Percentiles rank a stretch among this genome's conserved stretches.
These are phyloP conservation scores for Fusarium irregulare DNA, from an alignment of 2,329 filamentous ascomycete species.

Conservation along the genomic window DNA sequence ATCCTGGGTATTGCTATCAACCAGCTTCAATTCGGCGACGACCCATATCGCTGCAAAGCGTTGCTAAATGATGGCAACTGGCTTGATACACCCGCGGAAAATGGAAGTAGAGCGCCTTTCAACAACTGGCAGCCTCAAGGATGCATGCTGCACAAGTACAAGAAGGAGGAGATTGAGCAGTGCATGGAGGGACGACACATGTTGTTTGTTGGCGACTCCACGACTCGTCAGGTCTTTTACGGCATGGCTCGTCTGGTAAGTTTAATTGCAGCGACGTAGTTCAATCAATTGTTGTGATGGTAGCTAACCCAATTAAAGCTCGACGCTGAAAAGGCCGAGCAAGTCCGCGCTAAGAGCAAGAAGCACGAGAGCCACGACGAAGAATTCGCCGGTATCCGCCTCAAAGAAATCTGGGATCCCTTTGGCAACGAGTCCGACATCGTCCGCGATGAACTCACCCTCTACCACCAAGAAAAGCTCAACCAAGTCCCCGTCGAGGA, in stretches of 20 bases:
- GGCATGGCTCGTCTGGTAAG: conserved; percentile 52
- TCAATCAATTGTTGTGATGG: neutral
- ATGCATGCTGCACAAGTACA: conserved; percentile 69
- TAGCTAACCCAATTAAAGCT: conserved; percentile 29
- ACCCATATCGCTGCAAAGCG: conserved; percentile 65
- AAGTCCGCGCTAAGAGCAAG: conserved; percentile 18
- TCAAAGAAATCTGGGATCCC: conserved; percentile 69
- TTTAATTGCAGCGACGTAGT: neutral
- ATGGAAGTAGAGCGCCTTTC: conserved; percentile 50
- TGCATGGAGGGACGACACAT: conserved; percentile 65
- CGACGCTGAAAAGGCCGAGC: conserved; percentile 33
- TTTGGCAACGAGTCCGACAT: conserved; percentile 49
- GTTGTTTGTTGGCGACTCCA: conserved; percentile 70
- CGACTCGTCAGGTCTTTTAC: conserved; percentile 69
- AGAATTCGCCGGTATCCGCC: conserved; percentile 32
- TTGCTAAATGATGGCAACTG: conserved; percentile 64
- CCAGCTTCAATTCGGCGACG: conserved; percentile 44
- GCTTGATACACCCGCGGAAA: conserved; percentile 50
- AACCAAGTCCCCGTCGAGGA: conserved; percentile 22
- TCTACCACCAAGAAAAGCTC: conserved; percentile 32
- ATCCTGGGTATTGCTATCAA: conserved; percentile 35
- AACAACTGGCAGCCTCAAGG: conserved; percentile 68
- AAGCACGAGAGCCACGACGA: conserved; percentile 39
- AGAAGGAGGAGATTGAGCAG: conserved; percentile 59
- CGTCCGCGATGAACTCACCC: conserved; percentile 37